Evolutionary conservation across 148 eudicot species (phyloP).

Genomic region (Diospyros lotus): DNA sequence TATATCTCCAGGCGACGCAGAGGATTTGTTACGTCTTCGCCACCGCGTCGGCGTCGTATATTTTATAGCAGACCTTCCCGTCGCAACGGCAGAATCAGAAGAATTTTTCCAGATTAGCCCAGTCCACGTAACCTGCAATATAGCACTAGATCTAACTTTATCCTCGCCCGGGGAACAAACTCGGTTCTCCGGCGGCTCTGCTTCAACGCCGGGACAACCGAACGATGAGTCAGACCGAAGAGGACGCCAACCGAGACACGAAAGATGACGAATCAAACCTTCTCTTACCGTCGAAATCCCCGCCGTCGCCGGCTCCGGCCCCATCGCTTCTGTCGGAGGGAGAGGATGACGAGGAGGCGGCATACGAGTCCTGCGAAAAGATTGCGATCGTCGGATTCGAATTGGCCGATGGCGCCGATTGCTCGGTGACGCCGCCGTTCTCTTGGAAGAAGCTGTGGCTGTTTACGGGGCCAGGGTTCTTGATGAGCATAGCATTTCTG

Average conservation of each 20-base stretch:
- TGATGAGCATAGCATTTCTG: slow-evolving; percentile 87
- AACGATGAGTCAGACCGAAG: slow-evolving; percentile 11
- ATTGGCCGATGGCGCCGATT: slow-evolving; percentile 11
- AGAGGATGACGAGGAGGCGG: slow-evolving; percentile 32
- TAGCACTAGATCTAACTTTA: neutral
- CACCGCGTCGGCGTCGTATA: no score
- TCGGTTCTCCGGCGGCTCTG: neutral
- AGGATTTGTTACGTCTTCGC: no score
- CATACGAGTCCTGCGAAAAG: slow-evolving; percentile 53
- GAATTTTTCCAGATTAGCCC: no score
- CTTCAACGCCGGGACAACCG: neutral
- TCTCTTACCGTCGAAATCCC: slow-evolving; percentile 21
- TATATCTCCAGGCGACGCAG: no score
- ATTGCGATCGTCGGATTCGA: slow-evolving; percentile 37
- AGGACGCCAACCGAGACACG: neutral
- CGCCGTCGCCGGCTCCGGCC: slow-evolving; percentile 6
- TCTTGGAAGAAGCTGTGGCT: slow-evolving; percentile 80
- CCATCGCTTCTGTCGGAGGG: slow-evolving; percentile 10
- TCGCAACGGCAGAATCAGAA: no score
- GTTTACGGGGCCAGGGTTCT: slow-evolving; percentile 79
- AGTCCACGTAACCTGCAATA: neutral
- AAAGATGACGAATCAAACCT: slow-evolving; percentile 36
- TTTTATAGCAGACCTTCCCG: no score
- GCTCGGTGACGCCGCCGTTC: slow-evolving; percentile 40
- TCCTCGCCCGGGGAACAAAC: neutral